These are phyloP conservation scores for Grigorovia transvaalensis DNA, from an alignment of 805 yeast species.

Conservation along the genomic window DNA sequence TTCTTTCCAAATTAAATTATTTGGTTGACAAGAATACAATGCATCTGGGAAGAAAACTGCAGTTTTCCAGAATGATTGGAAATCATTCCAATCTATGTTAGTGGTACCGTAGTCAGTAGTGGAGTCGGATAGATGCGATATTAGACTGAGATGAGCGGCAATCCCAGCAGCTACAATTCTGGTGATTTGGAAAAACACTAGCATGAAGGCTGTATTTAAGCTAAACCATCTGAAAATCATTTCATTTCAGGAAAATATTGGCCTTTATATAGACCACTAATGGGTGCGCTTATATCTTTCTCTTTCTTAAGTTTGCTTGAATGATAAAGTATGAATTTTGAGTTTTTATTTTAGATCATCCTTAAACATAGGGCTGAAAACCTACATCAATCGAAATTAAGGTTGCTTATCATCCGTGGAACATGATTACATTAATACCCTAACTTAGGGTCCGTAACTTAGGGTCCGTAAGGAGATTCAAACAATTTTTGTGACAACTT, in stretches of 20 bases:
- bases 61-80: conserved; percentile 32
- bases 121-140: conserved; percentile 9
- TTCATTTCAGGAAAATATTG: not conserved
- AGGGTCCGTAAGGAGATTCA: too few species aligned
- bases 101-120: conserved; percentile 16
- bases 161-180: conserved; percentile 13
- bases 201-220: not conserved
- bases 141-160: conserved; percentile 14
- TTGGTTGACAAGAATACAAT: conserved; percentile 48
- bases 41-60: conserved; percentile 68
- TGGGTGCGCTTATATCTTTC: too few species aligned
- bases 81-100: conserved; percentile 18
- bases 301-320: too few species aligned
- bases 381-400: too few species aligned
- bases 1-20: conserved; percentile 30
- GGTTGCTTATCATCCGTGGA: too few species aligned
- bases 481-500: too few species aligned
- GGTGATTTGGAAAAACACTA: not conserved
- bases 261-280: too few species aligned
- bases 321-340: too few species aligned
- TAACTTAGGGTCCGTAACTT: too few species aligned
- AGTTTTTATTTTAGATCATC: too few species aligned
- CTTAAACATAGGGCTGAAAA: too few species aligned
- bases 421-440: too few species aligned
- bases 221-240: not conserved